Evolutionary conservation across 257 asterid species (phyloP).

Genomic region (Ilex asprella): DNA sequence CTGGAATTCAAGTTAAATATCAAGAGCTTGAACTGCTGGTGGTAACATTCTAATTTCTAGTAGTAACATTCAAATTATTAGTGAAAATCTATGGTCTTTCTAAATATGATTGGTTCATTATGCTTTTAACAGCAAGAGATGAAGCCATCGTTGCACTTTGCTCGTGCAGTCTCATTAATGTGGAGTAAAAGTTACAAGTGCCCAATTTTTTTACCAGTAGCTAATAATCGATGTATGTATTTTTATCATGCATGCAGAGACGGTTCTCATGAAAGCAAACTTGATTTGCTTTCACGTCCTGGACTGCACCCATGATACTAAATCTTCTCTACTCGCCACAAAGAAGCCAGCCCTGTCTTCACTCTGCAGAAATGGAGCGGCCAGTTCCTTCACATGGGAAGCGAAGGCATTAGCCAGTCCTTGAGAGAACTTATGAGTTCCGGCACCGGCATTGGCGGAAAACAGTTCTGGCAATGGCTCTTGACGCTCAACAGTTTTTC

Average conservation of each 20-base stretch:
- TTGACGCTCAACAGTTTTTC: slow-evolving; percentile 43
- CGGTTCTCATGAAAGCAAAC: too few species aligned
- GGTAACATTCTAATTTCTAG: too few species aligned
- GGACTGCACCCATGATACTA: slow-evolving; percentile 64
- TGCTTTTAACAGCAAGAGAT: slow-evolving; percentile 21
- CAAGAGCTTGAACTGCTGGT: too few species aligned
- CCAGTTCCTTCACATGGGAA: slow-evolving; percentile 53
- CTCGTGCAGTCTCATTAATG: too few species aligned
- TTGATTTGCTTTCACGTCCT: too few species aligned
- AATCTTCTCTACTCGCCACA: slow-evolving; percentile 64
- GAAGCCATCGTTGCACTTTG: slow-evolving; percentile 4
- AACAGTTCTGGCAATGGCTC: slow-evolving; percentile 65
- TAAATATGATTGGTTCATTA: slow-evolving; percentile 1
- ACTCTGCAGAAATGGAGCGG: slow-evolving; percentile 71
- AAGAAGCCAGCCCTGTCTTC: slow-evolving; percentile 73
- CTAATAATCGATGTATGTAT: too few species aligned
- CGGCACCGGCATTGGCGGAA: slow-evolving; percentile 78
- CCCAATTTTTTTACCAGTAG: too few species aligned
- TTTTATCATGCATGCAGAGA: too few species aligned
- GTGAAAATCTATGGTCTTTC: too few species aligned
- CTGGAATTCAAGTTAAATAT: too few species aligned
- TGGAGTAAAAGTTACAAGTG: too few species aligned
- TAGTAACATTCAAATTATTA: too few species aligned
- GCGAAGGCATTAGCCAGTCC: slow-evolving; percentile 70
- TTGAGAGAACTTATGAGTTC: slow-evolving; percentile 75